Evolutionary conservation across 2,329 filamentous ascomycete species (phyloP).

Genomic region (Daldinia eschscholtzii): DNA sequence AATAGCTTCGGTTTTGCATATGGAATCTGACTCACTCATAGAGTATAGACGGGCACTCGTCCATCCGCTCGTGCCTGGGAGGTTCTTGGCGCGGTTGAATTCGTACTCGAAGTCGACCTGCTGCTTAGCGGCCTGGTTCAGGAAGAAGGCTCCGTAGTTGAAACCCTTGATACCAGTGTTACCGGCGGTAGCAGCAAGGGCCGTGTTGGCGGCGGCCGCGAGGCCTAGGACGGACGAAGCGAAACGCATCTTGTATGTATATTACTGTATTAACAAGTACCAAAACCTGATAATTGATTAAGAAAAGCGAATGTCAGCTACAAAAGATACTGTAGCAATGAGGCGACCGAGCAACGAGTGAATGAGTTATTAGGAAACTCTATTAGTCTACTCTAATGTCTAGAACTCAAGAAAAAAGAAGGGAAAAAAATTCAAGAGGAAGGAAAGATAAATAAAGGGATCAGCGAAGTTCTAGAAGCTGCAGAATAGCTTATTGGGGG

Average conservation of each 20-base stretch:
- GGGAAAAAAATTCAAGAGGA: conserved; percentile 20
- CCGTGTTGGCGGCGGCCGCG: conserved; percentile 46
- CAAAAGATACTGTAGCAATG: conserved; percentile 26
- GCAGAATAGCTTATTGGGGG: conserved; percentile 30
- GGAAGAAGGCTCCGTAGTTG: conserved; percentile 54
- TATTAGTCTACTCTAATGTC: conserved; percentile 23
- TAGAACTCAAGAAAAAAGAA: conserved; percentile 9
- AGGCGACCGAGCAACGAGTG: conserved; percentile 31
- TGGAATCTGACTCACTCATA: conserved; percentile 48
- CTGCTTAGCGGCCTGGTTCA: conserved; percentile 51
- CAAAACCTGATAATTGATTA: conserved; percentile 20
- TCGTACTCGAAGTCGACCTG: conserved; percentile 52
- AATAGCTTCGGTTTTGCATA: neutral
- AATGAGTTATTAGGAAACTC: conserved; percentile 23
- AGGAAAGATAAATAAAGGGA: conserved; percentile 32
- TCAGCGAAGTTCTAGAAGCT: conserved; percentile 44
- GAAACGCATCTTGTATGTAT: conserved; percentile 49
- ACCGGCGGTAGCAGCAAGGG: conserved; percentile 43
- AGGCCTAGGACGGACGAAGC: conserved; percentile 46
- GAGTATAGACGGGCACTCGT: conserved; percentile 52
- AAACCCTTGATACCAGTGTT: conserved; percentile 51
- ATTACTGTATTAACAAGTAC: conserved; percentile 36
- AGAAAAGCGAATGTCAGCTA: conserved; percentile 37
- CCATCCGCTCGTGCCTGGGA: conserved; percentile 51
- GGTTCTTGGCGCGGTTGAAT: conserved; percentile 50